Percentiles rank a stretch among this genome's conserved stretches.
Conservation (phyloP, 2,329 filamentous ascomycete species). For the Paradendryphiella salina region DNA sequence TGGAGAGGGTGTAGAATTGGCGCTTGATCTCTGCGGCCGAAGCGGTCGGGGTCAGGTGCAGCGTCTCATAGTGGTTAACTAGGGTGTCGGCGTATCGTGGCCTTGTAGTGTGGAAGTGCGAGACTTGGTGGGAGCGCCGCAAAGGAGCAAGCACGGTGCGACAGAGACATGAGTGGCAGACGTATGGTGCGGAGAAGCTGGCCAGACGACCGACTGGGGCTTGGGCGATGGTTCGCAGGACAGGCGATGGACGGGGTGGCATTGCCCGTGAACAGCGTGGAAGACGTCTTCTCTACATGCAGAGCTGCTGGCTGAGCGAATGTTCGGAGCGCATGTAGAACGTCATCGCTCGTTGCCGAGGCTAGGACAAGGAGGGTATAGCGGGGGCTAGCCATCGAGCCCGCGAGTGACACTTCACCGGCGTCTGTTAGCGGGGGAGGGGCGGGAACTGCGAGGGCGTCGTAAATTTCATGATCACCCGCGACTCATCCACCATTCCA, state of each 20-base stretch:
- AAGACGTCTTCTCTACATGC: slow-evolving; percentile 2
- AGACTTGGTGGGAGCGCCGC: slow-evolving; percentile 11
- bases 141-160: slow-evolving; percentile 14
- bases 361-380: slow-evolving; percentile 7
- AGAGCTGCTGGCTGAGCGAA: slow-evolving; percentile 12
- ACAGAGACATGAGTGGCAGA: slow-evolving; percentile 24
- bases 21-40: slow-evolving; percentile 81
- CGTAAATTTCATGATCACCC: slow-evolving; percentile 21
- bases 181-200: slow-evolving; percentile 12
- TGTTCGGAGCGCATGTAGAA: slow-evolving; percentile 20
- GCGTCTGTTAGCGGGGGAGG: slow-evolving; percentile 17
- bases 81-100: slow-evolving; percentile 43
- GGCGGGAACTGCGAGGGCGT: slow-evolving; percentile 11
- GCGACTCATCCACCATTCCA: slow-evolving; percentile 5
- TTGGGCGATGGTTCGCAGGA: slow-evolving; percentile 19
- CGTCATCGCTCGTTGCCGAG: slow-evolving; percentile 29
- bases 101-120: slow-evolving; percentile 53
- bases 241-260: slow-evolving; percentile 26
- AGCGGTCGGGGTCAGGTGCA: slow-evolving; percentile 72
- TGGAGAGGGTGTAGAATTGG: slow-evolving; percentile 90
- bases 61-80: slow-evolving; percentile 77
- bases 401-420: slow-evolving; percentile 12
- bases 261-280: slow-evolving; percentile 30
- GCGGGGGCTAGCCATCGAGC: slow-evolving; percentile 19
- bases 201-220: background rate